Percentiles rank a stretch among this genome's conserved stretches.
These are phyloP conservation scores for Penicillium paneum DNA, from an alignment of 2,329 filamentous ascomycete genomes.

Conservation along the genomic window DNA sequence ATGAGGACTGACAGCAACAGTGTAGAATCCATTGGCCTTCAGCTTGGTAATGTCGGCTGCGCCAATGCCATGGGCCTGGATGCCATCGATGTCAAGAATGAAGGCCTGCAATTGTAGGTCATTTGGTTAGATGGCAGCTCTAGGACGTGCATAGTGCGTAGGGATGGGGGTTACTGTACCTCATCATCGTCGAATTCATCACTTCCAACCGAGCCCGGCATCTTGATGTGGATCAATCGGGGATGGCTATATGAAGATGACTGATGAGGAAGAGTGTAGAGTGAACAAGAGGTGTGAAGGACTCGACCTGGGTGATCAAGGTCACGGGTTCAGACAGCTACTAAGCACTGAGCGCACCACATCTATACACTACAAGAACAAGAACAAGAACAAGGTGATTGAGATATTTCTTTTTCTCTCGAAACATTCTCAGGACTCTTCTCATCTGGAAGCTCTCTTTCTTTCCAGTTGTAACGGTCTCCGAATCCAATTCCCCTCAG, in stretches of 20 bases:
- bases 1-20: constrained; percentile 53
- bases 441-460: constrained; percentile 16
- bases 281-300: not conserved
- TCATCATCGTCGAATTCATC: constrained; percentile 53
- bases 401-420: constrained; percentile 23
- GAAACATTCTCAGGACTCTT: constrained; percentile 25
- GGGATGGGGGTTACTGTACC: constrained; percentile 29
- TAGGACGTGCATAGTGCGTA: not conserved
- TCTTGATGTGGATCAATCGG: constrained; percentile 26
- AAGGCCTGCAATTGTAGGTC: constrained; percentile 42
- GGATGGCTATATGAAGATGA: not conserved
- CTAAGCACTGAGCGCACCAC: not conserved
- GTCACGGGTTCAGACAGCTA: constrained; percentile 5
- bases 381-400: constrained; percentile 1
- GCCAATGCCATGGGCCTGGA: constrained; percentile 65
- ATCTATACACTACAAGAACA: not conserved
- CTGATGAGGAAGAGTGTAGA: not conserved
- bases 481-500: constrained; percentile 18
- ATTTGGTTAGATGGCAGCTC: not conserved
- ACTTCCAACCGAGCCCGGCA: constrained; percentile 53
- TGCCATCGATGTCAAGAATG: constrained; percentile 64
- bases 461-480: constrained; percentile 17
- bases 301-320: not conserved
- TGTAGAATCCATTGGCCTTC: constrained; percentile 61
- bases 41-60: constrained; percentile 64